phyloP scores from a whole-genome alignment of 2,329 filamentous ascomycete species.

The Tolypocladium paradoxum region DNA sequence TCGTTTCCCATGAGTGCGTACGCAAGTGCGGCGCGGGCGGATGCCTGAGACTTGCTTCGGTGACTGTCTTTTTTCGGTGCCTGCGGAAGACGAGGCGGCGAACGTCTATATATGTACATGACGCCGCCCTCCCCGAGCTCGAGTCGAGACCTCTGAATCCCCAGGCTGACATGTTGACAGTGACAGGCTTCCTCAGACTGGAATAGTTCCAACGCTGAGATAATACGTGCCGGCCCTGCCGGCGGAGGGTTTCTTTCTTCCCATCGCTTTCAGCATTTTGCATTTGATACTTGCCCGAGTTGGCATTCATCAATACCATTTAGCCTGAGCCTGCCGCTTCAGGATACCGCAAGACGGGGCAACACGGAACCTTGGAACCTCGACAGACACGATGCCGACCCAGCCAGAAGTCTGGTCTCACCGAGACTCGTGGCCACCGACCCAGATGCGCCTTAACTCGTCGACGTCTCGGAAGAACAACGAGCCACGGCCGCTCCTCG shows the following conservation, averaged over 20 bases:
- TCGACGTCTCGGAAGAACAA: slow-evolving; percentile 19
- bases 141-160: not conserved
- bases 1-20: slow-evolving; percentile 1
- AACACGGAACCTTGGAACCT: no score
- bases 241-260: not conserved
- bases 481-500: slow-evolving; percentile 30
- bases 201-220: slow-evolving; percentile 1
- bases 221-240: slow-evolving; percentile 2
- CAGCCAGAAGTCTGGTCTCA: slow-evolving; percentile 20
- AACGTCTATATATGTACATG: not conserved
- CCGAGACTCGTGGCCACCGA: slow-evolving; percentile 41
- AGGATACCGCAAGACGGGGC: not conserved
- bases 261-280: not conserved
- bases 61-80: not conserved
- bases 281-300: not conserved
- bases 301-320: not conserved
- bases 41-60: not conserved
- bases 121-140: not conserved
- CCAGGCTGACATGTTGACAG: not conserved
- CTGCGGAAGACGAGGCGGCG: not conserved
- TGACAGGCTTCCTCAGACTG: slow-evolving; percentile 1
- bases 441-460: slow-evolving; percentile 35
- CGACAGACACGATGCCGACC: slow-evolving; percentile 22
- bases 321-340: not conserved
- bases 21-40: not conserved